A percentile compares a stretch with the other conserved stretches of the same genome.
Conservation (phyloP, 1,139 yeast species). For the Geotrichum reessii region DNA sequence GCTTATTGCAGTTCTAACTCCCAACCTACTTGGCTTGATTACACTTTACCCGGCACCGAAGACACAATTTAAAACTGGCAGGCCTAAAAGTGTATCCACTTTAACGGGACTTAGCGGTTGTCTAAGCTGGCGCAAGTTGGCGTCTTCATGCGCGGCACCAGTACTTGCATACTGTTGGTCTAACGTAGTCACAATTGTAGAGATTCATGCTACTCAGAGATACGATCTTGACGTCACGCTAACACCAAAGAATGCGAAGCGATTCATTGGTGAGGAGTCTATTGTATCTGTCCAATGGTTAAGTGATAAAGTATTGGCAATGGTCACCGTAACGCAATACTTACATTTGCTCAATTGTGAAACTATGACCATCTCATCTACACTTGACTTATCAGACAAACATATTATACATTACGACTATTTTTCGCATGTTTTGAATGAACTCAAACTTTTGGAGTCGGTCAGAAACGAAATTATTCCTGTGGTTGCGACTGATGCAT, state of each 20-base stretch:
- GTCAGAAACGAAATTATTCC: conserved; percentile 21
- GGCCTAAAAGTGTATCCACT: conserved; percentile 40
- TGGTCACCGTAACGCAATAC: conserved; percentile 45
- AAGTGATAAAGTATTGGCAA: conserved; percentile 34
- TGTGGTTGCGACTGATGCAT: conserved; percentile 33
- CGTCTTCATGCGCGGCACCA: conserved; percentile 35
- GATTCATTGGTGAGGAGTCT: conserved; percentile 44
- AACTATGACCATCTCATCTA: conserved; percentile 37
- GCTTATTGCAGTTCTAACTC: conserved; percentile 55
- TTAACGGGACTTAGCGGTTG: conserved; percentile 43
- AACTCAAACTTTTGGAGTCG: conserved; percentile 25
- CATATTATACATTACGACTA: conserved; percentile 42
- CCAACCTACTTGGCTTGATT: conserved; percentile 46
- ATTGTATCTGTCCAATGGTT: conserved; percentile 60
- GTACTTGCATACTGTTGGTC: conserved; percentile 65
- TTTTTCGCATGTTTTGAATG: conserved; percentile 30
- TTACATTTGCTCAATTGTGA: conserved; percentile 41
- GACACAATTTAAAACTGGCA: conserved; percentile 50
- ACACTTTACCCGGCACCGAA: conserved; percentile 50
- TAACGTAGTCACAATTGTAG: conserved; percentile 50
- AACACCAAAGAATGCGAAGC: conserved; percentile 42
- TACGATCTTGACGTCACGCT: conserved; percentile 23
- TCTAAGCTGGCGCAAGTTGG: conserved; percentile 55
- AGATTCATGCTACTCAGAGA: conserved; percentile 33
- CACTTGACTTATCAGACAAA: conserved; percentile 44